These are phyloP conservation scores for Synchytrium microbalum DNA, from an alignment of 371 early-diverging fungal genomes.

Conservation along the genomic window DNA sequence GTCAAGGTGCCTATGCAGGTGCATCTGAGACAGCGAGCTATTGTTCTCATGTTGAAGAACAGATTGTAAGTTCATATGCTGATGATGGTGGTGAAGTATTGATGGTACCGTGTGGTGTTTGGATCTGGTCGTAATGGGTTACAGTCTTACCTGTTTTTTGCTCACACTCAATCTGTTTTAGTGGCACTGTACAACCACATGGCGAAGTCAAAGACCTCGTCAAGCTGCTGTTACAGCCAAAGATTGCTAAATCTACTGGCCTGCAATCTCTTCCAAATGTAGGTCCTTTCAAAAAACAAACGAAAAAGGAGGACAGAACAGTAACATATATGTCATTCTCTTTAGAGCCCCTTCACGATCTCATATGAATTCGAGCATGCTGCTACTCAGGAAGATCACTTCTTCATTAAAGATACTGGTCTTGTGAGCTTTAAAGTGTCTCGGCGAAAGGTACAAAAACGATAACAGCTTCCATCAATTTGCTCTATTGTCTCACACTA, in stretches of 20 bases:
- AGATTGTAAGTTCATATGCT: too few relatives aligned
- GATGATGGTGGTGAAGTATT: too few relatives aligned
- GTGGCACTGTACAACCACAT: neutral
- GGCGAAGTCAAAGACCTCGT: neutral
- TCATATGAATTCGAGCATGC: constrained; percentile 50
- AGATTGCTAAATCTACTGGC: neutral
- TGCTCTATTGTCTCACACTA: neutral
- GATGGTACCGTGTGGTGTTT: too few relatives aligned
- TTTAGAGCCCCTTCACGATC: constrained; percentile 50
- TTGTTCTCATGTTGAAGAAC: neutral
- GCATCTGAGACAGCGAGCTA: neutral
- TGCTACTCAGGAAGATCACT: constrained; percentile 50
- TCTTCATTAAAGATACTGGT: constrained; percentile 53
- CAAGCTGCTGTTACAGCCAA: neutral
- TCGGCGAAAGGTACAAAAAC: constrained; percentile 40
- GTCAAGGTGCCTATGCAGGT: neutral
- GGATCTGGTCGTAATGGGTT: too few relatives aligned
- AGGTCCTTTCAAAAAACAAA: neutral
- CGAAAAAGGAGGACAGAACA: neutral
- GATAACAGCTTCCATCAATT: neutral
- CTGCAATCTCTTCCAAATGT: neutral
- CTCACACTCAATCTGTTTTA: neutral
- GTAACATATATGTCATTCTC: too few relatives aligned
- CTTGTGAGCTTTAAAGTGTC: constrained; percentile 51
- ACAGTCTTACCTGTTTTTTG: too few relatives aligned